These are phyloP conservation scores for Aspergillus egyptiacus DNA, from an alignment of 495 filamentous ascomycete species.

Conservation along the genomic window DNA sequence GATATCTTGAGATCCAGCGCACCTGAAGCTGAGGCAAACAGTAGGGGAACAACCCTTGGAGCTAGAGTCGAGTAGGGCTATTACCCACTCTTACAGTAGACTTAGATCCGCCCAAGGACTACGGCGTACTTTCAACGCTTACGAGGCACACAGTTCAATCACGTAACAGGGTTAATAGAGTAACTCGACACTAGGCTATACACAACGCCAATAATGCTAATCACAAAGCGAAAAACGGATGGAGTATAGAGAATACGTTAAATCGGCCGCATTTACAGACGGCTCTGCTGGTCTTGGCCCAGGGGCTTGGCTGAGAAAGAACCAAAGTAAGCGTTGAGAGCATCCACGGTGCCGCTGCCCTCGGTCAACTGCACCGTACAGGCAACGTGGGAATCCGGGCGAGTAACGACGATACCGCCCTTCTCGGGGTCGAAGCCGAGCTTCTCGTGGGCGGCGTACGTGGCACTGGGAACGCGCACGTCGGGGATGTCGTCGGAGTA, in stretches of 20 bases:
- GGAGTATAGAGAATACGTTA: conserved; percentile 17
- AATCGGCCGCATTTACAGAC: conserved; percentile 26
- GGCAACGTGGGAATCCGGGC: conserved; percentile 83
- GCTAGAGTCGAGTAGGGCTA: too few species aligned
- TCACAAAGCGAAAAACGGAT: conserved; percentile 15
- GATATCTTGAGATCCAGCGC: neutral
- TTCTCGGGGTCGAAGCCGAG: conserved; percentile 69
- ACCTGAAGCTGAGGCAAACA: neutral
- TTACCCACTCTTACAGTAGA: too few species aligned
- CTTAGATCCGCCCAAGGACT: too few species aligned
- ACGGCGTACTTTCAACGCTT: too few species aligned
- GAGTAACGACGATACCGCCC: conserved; percentile 73
- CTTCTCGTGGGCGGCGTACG: conserved; percentile 75
- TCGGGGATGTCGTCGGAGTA: conserved; percentile 85
- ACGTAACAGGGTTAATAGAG: too few species aligned
- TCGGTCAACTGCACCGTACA: conserved; percentile 65
- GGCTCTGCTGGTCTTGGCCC: conserved; percentile 39
- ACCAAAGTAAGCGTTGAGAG: conserved; percentile 76
- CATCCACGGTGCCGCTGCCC: conserved; percentile 71
- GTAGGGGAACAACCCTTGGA: neutral
- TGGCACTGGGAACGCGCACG: conserved; percentile 57
- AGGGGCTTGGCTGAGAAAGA: conserved; percentile 50
- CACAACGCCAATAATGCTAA: conserved; percentile 33
- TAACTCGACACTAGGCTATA: conserved; percentile 8
- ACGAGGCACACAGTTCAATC: too few species aligned